Evolutionary conservation across 495 filamentous ascomycete genomes (phyloP).

Genomic region (Xylaria telfairii): DNA sequence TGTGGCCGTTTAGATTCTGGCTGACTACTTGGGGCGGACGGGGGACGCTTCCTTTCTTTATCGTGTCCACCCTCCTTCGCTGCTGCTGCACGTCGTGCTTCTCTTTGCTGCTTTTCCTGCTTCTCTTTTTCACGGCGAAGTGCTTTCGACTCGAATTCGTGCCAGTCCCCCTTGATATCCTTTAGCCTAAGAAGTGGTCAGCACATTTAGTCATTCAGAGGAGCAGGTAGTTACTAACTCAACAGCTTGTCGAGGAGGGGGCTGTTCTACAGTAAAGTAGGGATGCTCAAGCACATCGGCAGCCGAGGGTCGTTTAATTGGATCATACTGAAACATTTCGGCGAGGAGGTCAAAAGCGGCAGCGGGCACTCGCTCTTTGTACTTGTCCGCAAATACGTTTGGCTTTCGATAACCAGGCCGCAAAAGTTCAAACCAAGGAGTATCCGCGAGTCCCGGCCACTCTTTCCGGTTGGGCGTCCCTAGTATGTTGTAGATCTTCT

Average conservation of each 20-base stretch:
- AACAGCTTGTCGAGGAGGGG: conserved; percentile 74
- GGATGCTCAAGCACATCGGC: conserved; percentile 85
- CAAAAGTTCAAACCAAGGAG: conserved; percentile 95
- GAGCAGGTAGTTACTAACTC: conserved; percentile 67
- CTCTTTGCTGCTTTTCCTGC: conserved; percentile 76
- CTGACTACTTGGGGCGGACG: conserved; percentile 41
- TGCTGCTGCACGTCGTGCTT: conserved; percentile 66
- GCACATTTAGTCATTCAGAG: not conserved
- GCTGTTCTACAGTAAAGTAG: conserved; percentile 88
- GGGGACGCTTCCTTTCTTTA: conserved; percentile 56
- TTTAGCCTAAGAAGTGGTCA: conserved; percentile 64
- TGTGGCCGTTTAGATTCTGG: conserved; percentile 53
- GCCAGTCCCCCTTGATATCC: conserved; percentile 93
- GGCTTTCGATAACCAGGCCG: conserved; percentile 73
- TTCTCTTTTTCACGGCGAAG: conserved; percentile 88
- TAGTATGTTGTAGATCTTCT: conserved; percentile 92
- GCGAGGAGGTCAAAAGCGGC: conserved; percentile 82
- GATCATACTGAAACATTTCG: conserved; percentile 87
- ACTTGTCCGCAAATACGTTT: conserved; percentile 84
- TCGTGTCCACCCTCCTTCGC: conserved; percentile 49
- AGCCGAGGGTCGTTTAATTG: conserved; percentile 81
- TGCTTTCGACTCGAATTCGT: conserved; percentile 98
- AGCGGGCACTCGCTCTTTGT: conserved; percentile 72
- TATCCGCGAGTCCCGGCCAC: conserved; percentile 87
- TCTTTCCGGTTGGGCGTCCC: conserved; percentile 84